These are phyloP conservation scores for Avena atlantica DNA, from an alignment of 176 grass and related monocot genomes.

Conservation along the genomic window DNA sequence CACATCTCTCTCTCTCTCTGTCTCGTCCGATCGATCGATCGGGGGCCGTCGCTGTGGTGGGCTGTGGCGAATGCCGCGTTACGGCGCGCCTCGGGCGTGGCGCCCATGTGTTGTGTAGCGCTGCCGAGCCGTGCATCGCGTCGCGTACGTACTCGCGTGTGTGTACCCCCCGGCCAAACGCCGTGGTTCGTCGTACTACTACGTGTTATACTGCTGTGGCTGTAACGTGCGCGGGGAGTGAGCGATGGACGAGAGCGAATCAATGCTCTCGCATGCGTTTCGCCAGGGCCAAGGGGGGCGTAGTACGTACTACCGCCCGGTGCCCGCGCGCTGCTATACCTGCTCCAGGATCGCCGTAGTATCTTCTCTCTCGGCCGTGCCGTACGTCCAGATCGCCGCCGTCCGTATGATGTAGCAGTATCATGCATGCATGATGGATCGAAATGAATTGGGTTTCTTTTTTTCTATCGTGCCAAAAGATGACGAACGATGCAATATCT, in stretches of 20 bases:
- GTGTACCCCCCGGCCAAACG: no score
- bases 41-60: not conserved
- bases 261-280: not conserved
- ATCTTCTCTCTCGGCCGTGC: not conserved
- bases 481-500: not conserved
- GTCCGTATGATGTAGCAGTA: no score
- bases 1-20: no score
- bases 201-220: not conserved
- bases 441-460: not conserved
- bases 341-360: not conserved
- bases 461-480: not conserved
- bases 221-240: not conserved
- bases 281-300: not conserved
- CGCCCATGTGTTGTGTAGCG: not conserved
- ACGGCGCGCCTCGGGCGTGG: constrained; percentile 11
- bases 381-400: not conserved
- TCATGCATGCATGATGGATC: no score
- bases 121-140: not conserved
- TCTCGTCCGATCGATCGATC: not conserved
- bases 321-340: not conserved
- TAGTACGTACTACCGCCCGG: no score
- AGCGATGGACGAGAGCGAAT: not conserved
- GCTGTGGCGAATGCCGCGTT: not conserved
- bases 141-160: no score
- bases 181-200: constrained; percentile 9